These are phyloP conservation scores for Raphanus raphanistrum DNA, from an alignment of 345 rosid genomes.

Conservation along the genomic window DNA sequence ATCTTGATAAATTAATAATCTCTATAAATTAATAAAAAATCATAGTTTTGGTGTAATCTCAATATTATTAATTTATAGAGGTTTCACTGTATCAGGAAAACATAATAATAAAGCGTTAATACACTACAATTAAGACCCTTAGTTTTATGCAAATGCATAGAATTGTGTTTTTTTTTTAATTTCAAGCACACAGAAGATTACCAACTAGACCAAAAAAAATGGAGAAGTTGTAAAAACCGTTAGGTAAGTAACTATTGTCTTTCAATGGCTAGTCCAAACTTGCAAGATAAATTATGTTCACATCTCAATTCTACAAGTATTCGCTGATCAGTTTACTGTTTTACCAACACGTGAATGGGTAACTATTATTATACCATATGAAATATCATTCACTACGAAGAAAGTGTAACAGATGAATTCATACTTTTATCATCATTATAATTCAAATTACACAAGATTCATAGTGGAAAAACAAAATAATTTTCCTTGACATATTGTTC, in stretches of 20 bases:
- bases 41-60: no score
- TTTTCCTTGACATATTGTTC: constrained; percentile 16
- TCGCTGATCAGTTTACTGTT: background rate
- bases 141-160: background rate
- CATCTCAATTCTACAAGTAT: background rate
- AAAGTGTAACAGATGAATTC: background rate
- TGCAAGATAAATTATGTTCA: background rate
- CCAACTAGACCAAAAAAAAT: background rate
- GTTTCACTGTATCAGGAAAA: background rate
- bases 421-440: constrained; percentile 28
- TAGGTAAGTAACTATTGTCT: background rate
- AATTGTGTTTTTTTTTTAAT: background rate
- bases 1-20: no score
- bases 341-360: background rate
- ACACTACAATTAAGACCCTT: no score
- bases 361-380: background rate
- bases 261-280: background rate
- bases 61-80: no score
- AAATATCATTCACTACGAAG: background rate
- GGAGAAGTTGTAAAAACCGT: background rate
- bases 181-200: background rate
- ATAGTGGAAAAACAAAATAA: constrained; percentile 7
- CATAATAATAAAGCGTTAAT: background rate
- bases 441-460: constrained; percentile 37
- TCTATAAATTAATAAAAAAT: no score